Percentiles rank a stretch among this genome's conserved stretches.
phyloP scores from a whole-genome alignment of 129 eudicot genomes.

The Saposhnikovia divaricata region DNA sequence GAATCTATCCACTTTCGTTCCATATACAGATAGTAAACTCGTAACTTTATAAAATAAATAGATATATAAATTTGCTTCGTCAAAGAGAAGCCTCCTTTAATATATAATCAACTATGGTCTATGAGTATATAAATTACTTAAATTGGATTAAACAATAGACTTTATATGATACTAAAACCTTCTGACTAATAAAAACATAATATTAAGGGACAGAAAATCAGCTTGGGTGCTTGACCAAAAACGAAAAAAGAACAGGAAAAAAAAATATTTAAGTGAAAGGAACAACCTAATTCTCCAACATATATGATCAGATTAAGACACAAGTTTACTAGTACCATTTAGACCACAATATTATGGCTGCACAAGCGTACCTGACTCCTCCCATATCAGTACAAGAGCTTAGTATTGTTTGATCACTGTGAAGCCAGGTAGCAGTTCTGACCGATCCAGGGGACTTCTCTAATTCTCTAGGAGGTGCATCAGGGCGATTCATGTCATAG shows the following conservation, averaged over 20 bases:
- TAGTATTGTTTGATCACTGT: slow-evolving; percentile 73
- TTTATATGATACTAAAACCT: neutral
- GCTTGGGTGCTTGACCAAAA: neutral
- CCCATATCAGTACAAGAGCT: slow-evolving; percentile 71
- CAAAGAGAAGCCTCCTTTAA: neutral
- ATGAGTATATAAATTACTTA: neutral
- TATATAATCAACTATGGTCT: neutral
- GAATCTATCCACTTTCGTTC: neutral
- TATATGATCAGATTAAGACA: neutral
- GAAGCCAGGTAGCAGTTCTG: slow-evolving; percentile 72
- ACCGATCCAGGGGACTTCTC: slow-evolving; percentile 75
- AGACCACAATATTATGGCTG: neutral
- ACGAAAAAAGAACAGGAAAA: neutral
- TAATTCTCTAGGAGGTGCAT: slow-evolving; percentile 73
- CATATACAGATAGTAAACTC: neutral
- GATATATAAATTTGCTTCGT: neutral
- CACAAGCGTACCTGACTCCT: slow-evolving; percentile 52
- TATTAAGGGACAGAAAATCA: neutral
- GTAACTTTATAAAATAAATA: neutral
- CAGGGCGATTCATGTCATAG: slow-evolving; percentile 63
- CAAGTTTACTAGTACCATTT: neutral
- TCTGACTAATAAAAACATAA: neutral
- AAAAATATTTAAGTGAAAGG: neutral
- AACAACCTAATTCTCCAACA: neutral
- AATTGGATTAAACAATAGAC: neutral